Percentiles rank a stretch among this genome's conserved stretches.
These are phyloP conservation scores for Knoxdaviesia proteae DNA, from an alignment of 2,329 filamentous ascomycete genomes.

Conservation along the genomic window DNA sequence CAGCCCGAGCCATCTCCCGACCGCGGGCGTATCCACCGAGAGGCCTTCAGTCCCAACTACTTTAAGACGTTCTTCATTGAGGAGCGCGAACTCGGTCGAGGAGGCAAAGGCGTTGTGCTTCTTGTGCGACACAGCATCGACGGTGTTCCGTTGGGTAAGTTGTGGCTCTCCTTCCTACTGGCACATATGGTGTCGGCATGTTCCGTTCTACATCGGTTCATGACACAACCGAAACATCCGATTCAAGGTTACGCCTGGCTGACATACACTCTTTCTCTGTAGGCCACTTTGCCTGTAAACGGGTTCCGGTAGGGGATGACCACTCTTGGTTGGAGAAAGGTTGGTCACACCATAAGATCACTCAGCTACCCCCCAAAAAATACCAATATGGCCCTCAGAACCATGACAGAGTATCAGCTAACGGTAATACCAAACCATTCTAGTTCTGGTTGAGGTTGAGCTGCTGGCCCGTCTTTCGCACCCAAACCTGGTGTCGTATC, in stretches of 20 bases:
- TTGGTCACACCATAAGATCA: not conserved
- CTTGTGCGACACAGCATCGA: conserved; percentile 88
- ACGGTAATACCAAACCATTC: not conserved
- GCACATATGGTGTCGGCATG: too few species aligned
- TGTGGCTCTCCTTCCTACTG: not conserved
- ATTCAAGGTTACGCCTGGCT: not conserved
- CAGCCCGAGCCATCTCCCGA: conserved; percentile 8
- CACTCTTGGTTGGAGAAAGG: conserved; percentile 86
- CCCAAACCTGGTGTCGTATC: conserved; percentile 87
- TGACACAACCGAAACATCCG: not conserved
- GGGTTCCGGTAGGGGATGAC: conserved; percentile 86
- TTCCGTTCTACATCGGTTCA: too few species aligned
- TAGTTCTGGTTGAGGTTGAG: conserved; percentile 73
- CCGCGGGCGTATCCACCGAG: conserved; percentile 56
- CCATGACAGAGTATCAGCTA: not conserved
- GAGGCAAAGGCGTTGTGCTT: conserved; percentile 85
- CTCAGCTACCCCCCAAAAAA: not conserved
- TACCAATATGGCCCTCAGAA: not conserved
- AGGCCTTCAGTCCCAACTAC: conserved; percentile 81
- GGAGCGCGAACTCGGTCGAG: conserved; percentile 65
- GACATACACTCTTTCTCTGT: not conserved
- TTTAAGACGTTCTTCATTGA: conserved; percentile 87
- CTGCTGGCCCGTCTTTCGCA: conserved; percentile 80
- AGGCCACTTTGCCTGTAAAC: conserved; percentile 82
- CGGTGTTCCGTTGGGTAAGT: conserved; percentile 49